These are phyloP conservation scores for Fusarium incarnatum DNA, from an alignment of 2,329 filamentous ascomycete species.

Conservation along the genomic window DNA sequence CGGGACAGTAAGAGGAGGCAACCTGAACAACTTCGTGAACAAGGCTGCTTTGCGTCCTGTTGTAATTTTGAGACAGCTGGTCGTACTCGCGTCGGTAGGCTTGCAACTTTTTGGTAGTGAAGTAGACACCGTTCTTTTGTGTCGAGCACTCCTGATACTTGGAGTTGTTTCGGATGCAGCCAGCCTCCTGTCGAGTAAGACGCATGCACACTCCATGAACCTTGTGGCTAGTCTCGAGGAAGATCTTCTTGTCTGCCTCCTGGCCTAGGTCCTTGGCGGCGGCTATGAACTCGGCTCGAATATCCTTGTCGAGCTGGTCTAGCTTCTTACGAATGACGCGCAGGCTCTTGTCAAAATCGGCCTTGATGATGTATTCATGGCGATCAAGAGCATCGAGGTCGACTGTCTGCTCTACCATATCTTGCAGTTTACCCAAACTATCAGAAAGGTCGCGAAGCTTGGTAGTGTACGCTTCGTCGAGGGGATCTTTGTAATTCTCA, in stretches of 20 bases:
- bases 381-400: constrained; percentile 95
- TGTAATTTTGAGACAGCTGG: constrained; percentile 93
- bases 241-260: constrained; percentile 98
- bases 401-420: constrained; percentile 99
- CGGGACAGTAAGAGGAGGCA: constrained; percentile 92
- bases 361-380: constrained; percentile 98
- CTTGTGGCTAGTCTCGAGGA: constrained; percentile 89
- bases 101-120: constrained; percentile 87
- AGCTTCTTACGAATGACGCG: constrained; percentile 91
- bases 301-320: constrained; percentile 83
- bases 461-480: constrained; percentile 87
- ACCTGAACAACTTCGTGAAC: constrained; percentile 94
- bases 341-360: constrained; percentile 92
- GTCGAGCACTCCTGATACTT: constrained; percentile 95
- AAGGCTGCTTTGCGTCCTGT: constrained; percentile 89
- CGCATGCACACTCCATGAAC: constrained; percentile 98
- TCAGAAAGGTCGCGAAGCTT: constrained; percentile 83
- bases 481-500: constrained; percentile 86
- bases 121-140: constrained; percentile 99
- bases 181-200: constrained; percentile 88
- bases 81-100: constrained; percentile 89
- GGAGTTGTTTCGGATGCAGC: constrained; percentile 91
- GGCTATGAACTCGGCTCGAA: constrained; percentile 82
- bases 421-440: constrained; percentile 85
- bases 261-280: constrained; percentile 86